Base-by-base conservation (phyloP, 768 basidiomycete species). In the Hortiboletus campestris region DNA sequence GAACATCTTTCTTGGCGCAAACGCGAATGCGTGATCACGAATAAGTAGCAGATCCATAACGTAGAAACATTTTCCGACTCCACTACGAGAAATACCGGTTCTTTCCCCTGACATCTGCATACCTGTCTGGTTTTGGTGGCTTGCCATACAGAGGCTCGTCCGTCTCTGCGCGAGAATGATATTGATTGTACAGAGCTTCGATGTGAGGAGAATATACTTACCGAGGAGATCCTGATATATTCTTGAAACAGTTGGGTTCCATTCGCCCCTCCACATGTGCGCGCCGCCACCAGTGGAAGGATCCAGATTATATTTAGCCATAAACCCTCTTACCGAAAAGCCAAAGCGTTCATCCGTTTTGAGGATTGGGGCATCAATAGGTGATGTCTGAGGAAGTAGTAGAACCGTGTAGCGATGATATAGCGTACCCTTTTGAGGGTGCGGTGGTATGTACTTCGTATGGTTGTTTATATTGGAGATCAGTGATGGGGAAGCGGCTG, bases 351-450 rank as follows among this genome's bases (percentile, higher is more conserved):
- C 70, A 35, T 72, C 68, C 29, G 69, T 75, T 25, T 71, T 56
- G n/a, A 85, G 62, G 32, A 76, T 66, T 17, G 82, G 82, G 19
- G 84, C 78, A 28, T 80, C 62, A 9, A 74, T 51, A 1, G 49
- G 53, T 65, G 39, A 83, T 67, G 81, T 77, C 62, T 96, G 93
- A 11, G 84, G 85, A 45, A 95, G 78, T 29, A 96, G 75, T 29
- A 96, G 75, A 42, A 88, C 62, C 10, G 84, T 82, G 70, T 96
- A 97, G 58, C 96, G 92, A 73, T 99, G 96, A 72, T 91, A 94
- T 0, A 84, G 84, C 12, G 94, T 88, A 47, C 94, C 94, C 36
- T 82, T 81, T 67, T 93, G 89, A 4, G 96, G 96, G 61, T 97
- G 94, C 5, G 95, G 97, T 6, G 96, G 90, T 59, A 95, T 76